Base-by-base conservation (phyloP, 192 early-diverging fungal species). In the Globomyces pollinis-pini region DNA sequence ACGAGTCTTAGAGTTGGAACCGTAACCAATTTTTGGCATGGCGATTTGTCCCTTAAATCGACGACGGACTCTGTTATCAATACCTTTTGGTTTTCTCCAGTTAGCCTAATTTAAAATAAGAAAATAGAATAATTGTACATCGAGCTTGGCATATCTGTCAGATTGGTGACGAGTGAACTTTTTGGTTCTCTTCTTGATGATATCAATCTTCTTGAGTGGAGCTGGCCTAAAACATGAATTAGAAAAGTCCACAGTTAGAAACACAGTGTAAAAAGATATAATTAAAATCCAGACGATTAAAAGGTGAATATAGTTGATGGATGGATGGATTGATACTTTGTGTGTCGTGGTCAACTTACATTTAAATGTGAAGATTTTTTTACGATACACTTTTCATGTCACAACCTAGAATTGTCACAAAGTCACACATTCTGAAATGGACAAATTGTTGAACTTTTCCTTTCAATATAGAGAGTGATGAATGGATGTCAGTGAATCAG, bases 1-100 rank as follows among this genome's bases (percentile, higher is more conserved):
- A 59, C 94, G 91, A 73, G 94, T 96, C 67, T 88, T 87, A 79
- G 82, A 82, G 85, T 91, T 93, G 72, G 94, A 91, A 68, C 96
- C 96, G 75, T 94, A 99, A 78, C 96, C 96, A 66, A 99, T 99
- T 86, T 96, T 97, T 79, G 96, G 93, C 89, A 96, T 94, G 70
- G 88, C 86, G 67, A 91, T 86, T 63, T 87, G 84, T 64, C 96
- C 96, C 85, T 92, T 94, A 84, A 99, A 99, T 53, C 96, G 86
- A 69, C 96, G 82, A 66, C 96, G 94, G 61, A 95, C 93, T 58
- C 89, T 82, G 84, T 88, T 91, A 76, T 99, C 96, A 83, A 99
- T 99, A 98, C 96, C 96, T 80, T 88, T 91, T 68, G 96, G 96
- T 77, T 96, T 94, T 81, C 96, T 89, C 96, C 96, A 99, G 66